Percentiles rank a stretch among this genome's conserved stretches.
phyloP scores from a whole-genome alignment of 2,329 filamentous ascomycete species.

The Hansfordia pulvinata region DNA sequence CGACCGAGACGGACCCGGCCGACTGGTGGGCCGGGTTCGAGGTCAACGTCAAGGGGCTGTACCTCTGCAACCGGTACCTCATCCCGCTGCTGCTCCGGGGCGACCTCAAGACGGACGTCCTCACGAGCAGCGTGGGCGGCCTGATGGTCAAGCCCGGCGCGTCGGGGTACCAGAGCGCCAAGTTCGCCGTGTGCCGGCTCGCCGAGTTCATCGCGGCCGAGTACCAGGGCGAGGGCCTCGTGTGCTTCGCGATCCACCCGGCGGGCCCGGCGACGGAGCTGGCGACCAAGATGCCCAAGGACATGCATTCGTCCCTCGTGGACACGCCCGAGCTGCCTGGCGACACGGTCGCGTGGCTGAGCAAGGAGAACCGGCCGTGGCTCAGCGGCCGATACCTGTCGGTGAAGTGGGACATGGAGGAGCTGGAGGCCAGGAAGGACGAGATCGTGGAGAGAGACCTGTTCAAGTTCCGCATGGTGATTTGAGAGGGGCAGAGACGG shows the following conservation, averaged over 20 bases:
- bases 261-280: constrained; percentile 26
- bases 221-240: constrained; percentile 22
- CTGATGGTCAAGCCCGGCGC: constrained; percentile 15
- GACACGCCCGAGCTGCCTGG: constrained; percentile 14
- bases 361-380: constrained; percentile 7
- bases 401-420: constrained; percentile 13
- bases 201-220: constrained; percentile 26
- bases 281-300: constrained; percentile 13
- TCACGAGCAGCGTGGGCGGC: constrained; percentile 23
- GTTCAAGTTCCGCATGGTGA: constrained; percentile 9
- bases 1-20: constrained; percentile 5
- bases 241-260: constrained; percentile 25
- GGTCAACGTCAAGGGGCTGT: constrained; percentile 5
- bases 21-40: constrained; percentile 8
- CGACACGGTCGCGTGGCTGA: constrained; percentile 7
- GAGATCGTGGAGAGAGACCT: constrained; percentile 11
- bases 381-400: constrained; percentile 12
- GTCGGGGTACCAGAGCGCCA: constrained; percentile 28
- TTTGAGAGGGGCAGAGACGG: too few relatives aligned
- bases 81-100: constrained; percentile 4
- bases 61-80: constrained; percentile 6
- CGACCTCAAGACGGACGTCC: constrained; percentile 22
- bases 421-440: constrained; percentile 11
- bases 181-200: constrained; percentile 26
- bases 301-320: constrained; percentile 4